Evolutionary conservation across 331 rosid genomes (phyloP).

Genomic region (Pyracantha coccinea): DNA sequence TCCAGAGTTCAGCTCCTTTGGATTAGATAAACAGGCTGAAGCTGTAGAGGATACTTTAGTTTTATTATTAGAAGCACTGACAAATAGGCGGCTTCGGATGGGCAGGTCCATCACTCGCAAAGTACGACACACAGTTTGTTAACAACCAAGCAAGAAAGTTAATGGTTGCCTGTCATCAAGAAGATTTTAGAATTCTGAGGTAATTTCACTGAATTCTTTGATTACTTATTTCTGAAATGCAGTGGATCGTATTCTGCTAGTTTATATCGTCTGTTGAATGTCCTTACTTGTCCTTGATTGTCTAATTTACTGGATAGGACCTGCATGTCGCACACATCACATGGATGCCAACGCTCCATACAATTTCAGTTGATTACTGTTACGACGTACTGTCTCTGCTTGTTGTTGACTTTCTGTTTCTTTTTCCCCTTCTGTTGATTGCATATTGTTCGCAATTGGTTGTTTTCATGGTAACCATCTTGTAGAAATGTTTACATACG

Average conservation of each 20-base stretch:
- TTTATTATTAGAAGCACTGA: slow-evolving; percentile 66
- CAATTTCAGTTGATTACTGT: background rate
- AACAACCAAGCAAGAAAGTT: slow-evolving; percentile 20
- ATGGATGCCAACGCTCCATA: background rate
- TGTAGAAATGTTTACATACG: background rate
- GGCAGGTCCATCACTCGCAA: slow-evolving; percentile 84
- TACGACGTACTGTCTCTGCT: background rate
- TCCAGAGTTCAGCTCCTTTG: slow-evolving; percentile 41
- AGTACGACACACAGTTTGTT: slow-evolving; percentile 54
- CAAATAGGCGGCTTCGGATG: slow-evolving; percentile 77
- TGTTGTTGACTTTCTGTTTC: background rate
- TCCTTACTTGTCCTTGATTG: background rate
- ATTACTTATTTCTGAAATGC: background rate
- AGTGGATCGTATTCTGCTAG: background rate
- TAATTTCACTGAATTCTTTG: background rate
- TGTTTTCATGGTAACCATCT: background rate
- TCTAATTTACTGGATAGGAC: background rate
- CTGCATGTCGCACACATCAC: background rate
- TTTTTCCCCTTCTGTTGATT: background rate
- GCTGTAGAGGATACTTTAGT: slow-evolving; percentile 57
- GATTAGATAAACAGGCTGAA: slow-evolving; percentile 58
- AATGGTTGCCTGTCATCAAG: background rate
- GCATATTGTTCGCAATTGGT: background rate
- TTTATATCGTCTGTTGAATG: background rate
- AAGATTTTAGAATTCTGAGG: background rate